These are phyloP conservation scores for Aquilaria malaccensis DNA, from an alignment of 345 rosid species.

Conservation along the genomic window DNA sequence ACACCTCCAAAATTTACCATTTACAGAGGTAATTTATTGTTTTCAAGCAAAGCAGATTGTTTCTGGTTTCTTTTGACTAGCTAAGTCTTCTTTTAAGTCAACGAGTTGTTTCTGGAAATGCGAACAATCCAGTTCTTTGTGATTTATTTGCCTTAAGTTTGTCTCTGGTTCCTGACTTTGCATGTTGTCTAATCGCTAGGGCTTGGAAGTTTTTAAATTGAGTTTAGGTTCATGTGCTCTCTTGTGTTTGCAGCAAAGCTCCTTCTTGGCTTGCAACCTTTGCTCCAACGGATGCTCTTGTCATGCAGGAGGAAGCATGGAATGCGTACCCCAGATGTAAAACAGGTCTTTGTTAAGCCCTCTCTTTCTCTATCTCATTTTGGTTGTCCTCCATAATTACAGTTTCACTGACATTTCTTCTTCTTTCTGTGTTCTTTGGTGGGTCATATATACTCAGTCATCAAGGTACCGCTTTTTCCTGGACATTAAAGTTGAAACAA, in stretches of 20 bases:
- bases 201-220: not conserved
- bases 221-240: not conserved
- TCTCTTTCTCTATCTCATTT: not conserved
- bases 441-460: constrained; percentile 30
- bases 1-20: constrained; percentile 51
- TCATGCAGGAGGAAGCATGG: constrained; percentile 73
- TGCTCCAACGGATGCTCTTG: constrained; percentile 61
- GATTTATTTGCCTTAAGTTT: not conserved
- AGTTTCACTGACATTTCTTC: constrained; percentile 19
- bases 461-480: constrained; percentile 41
- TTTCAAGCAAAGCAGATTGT: not conserved
- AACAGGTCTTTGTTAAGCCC: constrained; percentile 35
- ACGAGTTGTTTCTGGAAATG: not conserved
- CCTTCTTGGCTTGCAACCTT: constrained; percentile 60
- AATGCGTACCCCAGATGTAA: constrained; percentile 73
- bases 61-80: not conserved
- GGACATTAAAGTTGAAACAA: too few relatives aligned
- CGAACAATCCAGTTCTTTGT: not conserved
- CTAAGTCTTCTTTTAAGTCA: not conserved
- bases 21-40: constrained; percentile 44
- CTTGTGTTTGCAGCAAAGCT: constrained; percentile 45
- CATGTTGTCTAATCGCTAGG: not conserved
- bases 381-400: constrained; percentile 1
- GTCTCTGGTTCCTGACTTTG: not conserved
- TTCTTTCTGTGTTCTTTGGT: constrained; percentile 11